These are phyloP conservation scores for Penicillium psychrofluorescens DNA, from an alignment of 495 filamentous ascomycete species.

Conservation along the genomic window DNA sequence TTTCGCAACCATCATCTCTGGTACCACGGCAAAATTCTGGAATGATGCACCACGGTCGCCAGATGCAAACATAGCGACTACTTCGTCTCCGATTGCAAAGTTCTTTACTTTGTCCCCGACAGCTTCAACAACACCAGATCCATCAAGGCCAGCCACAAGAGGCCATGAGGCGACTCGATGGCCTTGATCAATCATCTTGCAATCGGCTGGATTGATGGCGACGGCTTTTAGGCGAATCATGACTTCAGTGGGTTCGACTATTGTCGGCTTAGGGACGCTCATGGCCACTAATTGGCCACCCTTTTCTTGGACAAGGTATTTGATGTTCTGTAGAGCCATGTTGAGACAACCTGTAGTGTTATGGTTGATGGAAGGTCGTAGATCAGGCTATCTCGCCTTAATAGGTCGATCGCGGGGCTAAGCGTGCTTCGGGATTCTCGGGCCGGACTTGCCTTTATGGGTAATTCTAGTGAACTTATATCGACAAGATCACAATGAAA, in stretches of 20 bases:
- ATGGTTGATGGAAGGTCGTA: no score
- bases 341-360: no score
- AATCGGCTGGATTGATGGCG: slow-evolving; percentile 31
- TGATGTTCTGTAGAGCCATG: slow-evolving; percentile 1
- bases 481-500: no score
- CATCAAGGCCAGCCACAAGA: slow-evolving; percentile 29
- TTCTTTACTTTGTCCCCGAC: slow-evolving; percentile 18
- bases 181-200: slow-evolving; percentile 26
- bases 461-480: no score
- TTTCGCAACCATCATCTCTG: slow-evolving; percentile 22
- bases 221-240: slow-evolving; percentile 27
- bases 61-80: slow-evolving; percentile 16
- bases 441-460: no score
- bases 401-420: no score
- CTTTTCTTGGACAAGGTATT: slow-evolving; percentile 2
- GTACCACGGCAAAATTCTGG: slow-evolving; percentile 28
- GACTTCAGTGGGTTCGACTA: slow-evolving; percentile 21
- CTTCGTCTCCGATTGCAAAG: slow-evolving; percentile 31
- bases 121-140: slow-evolving; percentile 27
- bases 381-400: no score
- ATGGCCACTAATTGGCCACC: not conserved
- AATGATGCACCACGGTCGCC: slow-evolving; percentile 23
- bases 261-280: slow-evolving; percentile 9
- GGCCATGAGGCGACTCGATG: slow-evolving; percentile 24
- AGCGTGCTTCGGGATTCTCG: no score